Conservation (phyloP, 805 yeast genomes). For the Candida endomychidarum region DNA sequence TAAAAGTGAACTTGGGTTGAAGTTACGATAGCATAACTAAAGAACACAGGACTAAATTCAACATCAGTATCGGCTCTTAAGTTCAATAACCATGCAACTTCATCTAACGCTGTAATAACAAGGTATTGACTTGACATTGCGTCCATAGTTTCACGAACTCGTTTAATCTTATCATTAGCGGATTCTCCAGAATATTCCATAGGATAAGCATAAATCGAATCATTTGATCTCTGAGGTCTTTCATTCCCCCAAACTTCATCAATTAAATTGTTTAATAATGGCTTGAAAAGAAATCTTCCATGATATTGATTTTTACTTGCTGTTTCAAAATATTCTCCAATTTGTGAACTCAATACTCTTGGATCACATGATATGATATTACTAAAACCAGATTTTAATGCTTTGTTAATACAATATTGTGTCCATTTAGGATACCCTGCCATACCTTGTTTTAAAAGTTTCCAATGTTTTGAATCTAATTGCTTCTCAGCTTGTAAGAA, state of each 20-base stretch:
- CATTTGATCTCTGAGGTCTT: conserved; percentile 33
- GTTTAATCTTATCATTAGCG: conserved; percentile 27
- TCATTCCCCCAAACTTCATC: conserved; percentile 40
- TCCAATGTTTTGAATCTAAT: conserved; percentile 72
- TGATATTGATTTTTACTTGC: conserved; percentile 19
- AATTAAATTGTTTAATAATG: conserved; percentile 33
- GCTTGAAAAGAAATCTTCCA: conserved; percentile 29
- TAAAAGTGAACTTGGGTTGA: conserved; percentile 47
- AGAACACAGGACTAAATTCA: conserved; percentile 84
- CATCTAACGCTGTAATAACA: conserved; percentile 66
- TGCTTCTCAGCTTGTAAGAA: conserved; percentile 87
- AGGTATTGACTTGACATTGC: conserved; percentile 31
- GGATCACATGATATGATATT: conserved; percentile 83
- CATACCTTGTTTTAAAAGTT: conserved; percentile 73
- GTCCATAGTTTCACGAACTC: conserved; percentile 31
- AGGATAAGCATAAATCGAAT: conserved; percentile 31
- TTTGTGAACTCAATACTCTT: conserved; percentile 54
- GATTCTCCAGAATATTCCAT: conserved; percentile 35
- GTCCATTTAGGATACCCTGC: conserved; percentile 77
- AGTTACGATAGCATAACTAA: conserved; percentile 53
- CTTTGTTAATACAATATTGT: conserved; percentile 60
- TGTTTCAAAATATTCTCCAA: conserved; percentile 42
- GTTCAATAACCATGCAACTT: conserved; percentile 79
- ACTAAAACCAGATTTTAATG: conserved; percentile 49
- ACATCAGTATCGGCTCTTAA: conserved; percentile 73